A percentile compares a stretch with the other conserved stretches of the same genome.
phyloP scores from a whole-genome alignment of 345 rosid species.

The Schrenkiella parvula region DNA sequence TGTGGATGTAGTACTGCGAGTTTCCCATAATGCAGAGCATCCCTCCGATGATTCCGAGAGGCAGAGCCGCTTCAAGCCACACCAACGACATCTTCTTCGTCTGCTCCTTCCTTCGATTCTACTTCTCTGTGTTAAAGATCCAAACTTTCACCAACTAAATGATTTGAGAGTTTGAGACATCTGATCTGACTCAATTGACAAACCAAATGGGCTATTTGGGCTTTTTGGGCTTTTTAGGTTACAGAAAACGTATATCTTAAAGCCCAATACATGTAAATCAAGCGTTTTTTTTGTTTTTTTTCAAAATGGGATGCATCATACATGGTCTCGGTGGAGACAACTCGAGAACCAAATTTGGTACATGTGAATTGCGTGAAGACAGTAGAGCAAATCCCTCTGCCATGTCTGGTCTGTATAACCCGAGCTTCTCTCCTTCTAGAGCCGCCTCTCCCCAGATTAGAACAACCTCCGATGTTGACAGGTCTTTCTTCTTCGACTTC shows the following conservation, averaged over 20 bases:
- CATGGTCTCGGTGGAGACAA: constrained; percentile 13
- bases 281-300: no score
- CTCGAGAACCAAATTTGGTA: constrained; percentile 13
- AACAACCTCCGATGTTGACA: constrained; percentile 79
- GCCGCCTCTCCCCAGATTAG: constrained; percentile 98
- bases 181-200: background rate
- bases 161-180: background rate
- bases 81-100: constrained; percentile 46
- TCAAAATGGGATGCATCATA: background rate
- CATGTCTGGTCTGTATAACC: constrained; percentile 96
- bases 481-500: constrained; percentile 38
- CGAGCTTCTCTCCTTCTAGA: constrained; percentile 91
- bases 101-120: constrained; percentile 8
- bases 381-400: constrained; percentile 12
- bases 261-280: background rate
- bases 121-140: background rate
- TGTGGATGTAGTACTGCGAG: constrained; percentile 87
- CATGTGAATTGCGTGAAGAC: constrained; percentile 22
- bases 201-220: background rate
- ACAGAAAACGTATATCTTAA: background rate
- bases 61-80: constrained; percentile 80
- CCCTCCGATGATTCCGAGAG: constrained; percentile 92
- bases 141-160: background rate
- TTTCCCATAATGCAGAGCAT: constrained; percentile 87
- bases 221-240: background rate